Evolutionary conservation across 352 stramenopile species (phyloP).

Genomic region (Globisporangium acanthophoron): DNA sequence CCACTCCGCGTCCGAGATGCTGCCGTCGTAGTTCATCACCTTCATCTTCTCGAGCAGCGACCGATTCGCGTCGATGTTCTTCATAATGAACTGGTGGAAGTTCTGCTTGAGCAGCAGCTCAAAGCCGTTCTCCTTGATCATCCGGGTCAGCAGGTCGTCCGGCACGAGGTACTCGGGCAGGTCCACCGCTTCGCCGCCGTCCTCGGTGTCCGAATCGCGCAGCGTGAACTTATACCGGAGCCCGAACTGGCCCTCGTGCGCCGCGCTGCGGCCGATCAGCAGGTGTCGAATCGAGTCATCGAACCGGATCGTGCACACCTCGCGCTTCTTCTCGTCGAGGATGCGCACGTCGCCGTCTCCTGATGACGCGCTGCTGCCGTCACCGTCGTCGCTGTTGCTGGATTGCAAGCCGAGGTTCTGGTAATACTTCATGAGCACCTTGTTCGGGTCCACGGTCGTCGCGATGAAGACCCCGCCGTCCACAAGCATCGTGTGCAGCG

Average conservation of each 20-base stretch:
- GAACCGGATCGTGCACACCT: slow-evolving; percentile 76
- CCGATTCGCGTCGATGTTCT: slow-evolving; percentile 66
- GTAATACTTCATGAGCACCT: slow-evolving; percentile 85
- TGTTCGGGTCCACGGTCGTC: slow-evolving; percentile 96
- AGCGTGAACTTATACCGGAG: slow-evolving; percentile 91
- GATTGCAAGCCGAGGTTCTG: slow-evolving; percentile 26
- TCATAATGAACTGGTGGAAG: slow-evolving; percentile 79
- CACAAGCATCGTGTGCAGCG: slow-evolving; percentile 88
- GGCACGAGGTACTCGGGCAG: slow-evolving; percentile 90
- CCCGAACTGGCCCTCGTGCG: slow-evolving; percentile 57
- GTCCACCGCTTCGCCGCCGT: slow-evolving; percentile 79
- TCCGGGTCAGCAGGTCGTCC: slow-evolving; percentile 58
- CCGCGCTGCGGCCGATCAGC: slow-evolving; percentile 33
- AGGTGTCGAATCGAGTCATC: slow-evolving; percentile 46
- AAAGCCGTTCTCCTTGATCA: slow-evolving; percentile 74
- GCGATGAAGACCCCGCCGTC: slow-evolving; percentile 94
- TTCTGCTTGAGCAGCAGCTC: slow-evolving; percentile 81
- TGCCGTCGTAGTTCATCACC: slow-evolving; percentile 81
- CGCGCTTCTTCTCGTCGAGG: slow-evolving; percentile 63
- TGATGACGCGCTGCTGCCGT: slow-evolving; percentile 6
- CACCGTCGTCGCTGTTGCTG: slow-evolving; percentile 18
- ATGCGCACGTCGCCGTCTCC: slow-evolving; percentile 56
- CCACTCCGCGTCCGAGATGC: slow-evolving; percentile 83
- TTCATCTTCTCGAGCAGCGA: slow-evolving; percentile 82
- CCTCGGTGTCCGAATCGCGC: slow-evolving; percentile 61